Evolutionary conservation across 2,329 filamentous ascomycete genomes (phyloP).

Genomic region (Tolypocladium cylindrosporum): DNA sequence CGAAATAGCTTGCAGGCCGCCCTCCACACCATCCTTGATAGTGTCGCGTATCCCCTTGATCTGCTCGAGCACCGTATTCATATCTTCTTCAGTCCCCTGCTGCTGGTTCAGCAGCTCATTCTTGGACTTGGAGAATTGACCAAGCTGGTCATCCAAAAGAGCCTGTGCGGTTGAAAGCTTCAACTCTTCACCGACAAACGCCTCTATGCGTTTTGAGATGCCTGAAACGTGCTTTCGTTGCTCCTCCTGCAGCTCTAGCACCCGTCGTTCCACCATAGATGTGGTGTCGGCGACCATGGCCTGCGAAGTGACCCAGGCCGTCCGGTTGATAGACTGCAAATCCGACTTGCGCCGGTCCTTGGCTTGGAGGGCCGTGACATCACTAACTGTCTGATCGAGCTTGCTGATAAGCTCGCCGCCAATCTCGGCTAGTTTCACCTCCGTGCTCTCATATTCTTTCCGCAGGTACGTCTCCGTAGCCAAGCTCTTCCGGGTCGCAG

Average conservation of each 20-base stretch:
- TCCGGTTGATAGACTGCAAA: conserved; percentile 68
- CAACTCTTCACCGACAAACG: conserved; percentile 68
- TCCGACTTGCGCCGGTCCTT: conserved; percentile 82
- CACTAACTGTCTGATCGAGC: conserved; percentile 64
- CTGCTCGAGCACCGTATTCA: conserved; percentile 82
- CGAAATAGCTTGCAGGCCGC: conserved; percentile 75
- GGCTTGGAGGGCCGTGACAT: conserved; percentile 72
- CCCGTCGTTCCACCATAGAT: conserved; percentile 61
- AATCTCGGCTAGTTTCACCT: conserved; percentile 30
- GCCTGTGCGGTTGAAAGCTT: conserved; percentile 59
- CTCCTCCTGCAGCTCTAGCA: conserved; percentile 60
- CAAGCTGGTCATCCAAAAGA: conserved; percentile 60
- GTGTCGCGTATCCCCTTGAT: conserved; percentile 78
- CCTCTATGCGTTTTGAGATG: conserved; percentile 48
- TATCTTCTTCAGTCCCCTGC: conserved; percentile 50
- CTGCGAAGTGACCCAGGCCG: conserved; percentile 68
- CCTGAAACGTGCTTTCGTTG: conserved; percentile 57
- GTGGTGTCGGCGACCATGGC: conserved; percentile 69
- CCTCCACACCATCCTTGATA: conserved; percentile 68
- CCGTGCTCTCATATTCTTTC: too few species aligned
- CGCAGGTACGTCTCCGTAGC: conserved; percentile 55
- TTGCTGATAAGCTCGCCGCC: conserved; percentile 70
- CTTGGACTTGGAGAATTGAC: conserved; percentile 57
- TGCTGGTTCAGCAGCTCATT: conserved; percentile 59
- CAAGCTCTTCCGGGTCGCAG: conserved; percentile 60